phyloP scores from a whole-genome alignment of 768 basidiomycete species.

The Mycena epipterygia region DNA sequence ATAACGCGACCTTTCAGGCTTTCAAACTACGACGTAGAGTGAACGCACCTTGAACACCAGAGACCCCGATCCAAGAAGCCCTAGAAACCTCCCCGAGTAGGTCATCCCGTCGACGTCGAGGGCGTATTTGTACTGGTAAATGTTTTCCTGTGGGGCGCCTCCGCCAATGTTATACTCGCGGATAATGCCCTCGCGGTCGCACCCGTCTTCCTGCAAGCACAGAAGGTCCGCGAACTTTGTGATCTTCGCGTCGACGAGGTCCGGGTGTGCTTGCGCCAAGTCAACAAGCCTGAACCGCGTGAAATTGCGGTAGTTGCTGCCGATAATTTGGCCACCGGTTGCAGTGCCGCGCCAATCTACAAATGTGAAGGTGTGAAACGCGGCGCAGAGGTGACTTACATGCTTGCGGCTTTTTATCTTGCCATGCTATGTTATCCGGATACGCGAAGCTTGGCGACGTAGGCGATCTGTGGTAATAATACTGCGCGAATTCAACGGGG shows the following conservation, averaged over 20 bases:
- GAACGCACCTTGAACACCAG: constrained; percentile 40
- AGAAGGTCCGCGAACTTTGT: constrained; percentile 34
- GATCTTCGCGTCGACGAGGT: constrained; percentile 38
- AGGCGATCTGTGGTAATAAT: constrained; percentile 33
- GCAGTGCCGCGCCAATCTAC: constrained; percentile 39
- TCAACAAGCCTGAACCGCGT: constrained; percentile 36
- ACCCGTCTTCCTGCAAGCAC: constrained; percentile 33
- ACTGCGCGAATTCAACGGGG: too few relatives aligned
- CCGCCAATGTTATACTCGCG: constrained; percentile 34
- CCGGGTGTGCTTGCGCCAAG: constrained; percentile 34
- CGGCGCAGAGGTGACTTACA: background rate
- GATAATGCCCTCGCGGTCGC: constrained; percentile 33
- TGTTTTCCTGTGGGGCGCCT: constrained; percentile 32
- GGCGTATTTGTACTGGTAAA: constrained; percentile 36
- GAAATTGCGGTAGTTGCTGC: constrained; percentile 37
- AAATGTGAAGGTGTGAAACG: background rate
- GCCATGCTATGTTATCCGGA: constrained; percentile 30
- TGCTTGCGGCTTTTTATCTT: constrained; percentile 30
- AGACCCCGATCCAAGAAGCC: constrained; percentile 33
- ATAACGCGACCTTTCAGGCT: too few relatives aligned
- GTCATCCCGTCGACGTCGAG: constrained; percentile 38
- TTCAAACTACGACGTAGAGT: too few relatives aligned
- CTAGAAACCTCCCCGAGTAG: constrained; percentile 34
- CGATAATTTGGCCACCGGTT: constrained; percentile 36
- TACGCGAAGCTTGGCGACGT: constrained; percentile 34